These are phyloP conservation scores for Phialophora tarda DNA, from an alignment of 2,329 filamentous ascomycete genomes.

Conservation along the genomic window DNA sequence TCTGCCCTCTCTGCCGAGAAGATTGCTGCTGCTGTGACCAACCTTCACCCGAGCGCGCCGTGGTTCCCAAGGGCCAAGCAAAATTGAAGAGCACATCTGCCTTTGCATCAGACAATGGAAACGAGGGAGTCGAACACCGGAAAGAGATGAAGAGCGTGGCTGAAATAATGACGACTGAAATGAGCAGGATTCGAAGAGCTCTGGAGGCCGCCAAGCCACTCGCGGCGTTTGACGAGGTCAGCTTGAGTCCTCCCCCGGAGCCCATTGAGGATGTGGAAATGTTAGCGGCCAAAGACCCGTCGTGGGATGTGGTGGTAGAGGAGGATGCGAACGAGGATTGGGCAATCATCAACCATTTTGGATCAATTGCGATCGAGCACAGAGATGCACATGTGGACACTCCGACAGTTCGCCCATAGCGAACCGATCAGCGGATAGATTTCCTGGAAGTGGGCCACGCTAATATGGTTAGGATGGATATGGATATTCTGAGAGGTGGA, in stretches of 20 bases:
- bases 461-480: background rate
- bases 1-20: background rate
- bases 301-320: conserved; percentile 14
- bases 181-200: background rate
- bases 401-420: conserved; percentile 9
- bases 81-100: background rate
- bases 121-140: background rate
- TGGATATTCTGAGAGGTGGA: background rate
- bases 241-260: background rate
- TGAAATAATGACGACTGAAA: background rate
- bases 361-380: conserved; percentile 9
- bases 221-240: conserved; percentile 5
- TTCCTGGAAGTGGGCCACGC: background rate
- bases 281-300: background rate
- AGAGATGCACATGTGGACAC: conserved; percentile 16
- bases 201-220: background rate
- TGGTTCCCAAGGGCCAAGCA: background rate
- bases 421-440: background rate
- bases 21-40: background rate
- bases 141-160: background rate
- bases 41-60: background rate
- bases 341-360: conserved; percentile 17
- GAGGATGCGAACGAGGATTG: conserved; percentile 17
- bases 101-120: background rate
- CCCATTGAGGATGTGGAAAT: background rate